Percentiles rank a stretch among this genome's conserved stretches.
These are phyloP conservation scores for Phytophthora macrochlamydospora DNA, from an alignment of 352 stramenopile species.

Conservation along the genomic window DNA sequence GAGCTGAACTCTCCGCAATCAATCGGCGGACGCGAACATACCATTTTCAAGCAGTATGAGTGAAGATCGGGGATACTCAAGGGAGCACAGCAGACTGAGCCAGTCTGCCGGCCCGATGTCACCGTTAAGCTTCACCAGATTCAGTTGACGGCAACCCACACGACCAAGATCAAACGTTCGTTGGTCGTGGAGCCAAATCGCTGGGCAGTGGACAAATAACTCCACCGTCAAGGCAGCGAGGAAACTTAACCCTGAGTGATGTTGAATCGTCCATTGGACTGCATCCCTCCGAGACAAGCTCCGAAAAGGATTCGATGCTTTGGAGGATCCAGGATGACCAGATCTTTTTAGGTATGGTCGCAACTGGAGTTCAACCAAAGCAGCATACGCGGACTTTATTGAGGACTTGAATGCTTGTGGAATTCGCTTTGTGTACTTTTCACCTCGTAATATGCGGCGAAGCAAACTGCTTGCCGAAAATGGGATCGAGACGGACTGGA, in stretches of 20 bases:
- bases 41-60: slow-evolving; percentile 41
- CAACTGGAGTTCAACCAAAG: slow-evolving; percentile 94
- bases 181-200: slow-evolving; percentile 18
- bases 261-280: slow-evolving; percentile 57
- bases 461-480: slow-evolving; percentile 98
- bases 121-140: slow-evolving; percentile 34
- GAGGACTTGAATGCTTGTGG: slow-evolving; percentile 94
- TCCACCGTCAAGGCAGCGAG: slow-evolving; percentile 27
- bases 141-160: slow-evolving; percentile 30
- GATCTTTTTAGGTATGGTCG: slow-evolving; percentile 98
- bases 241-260: slow-evolving; percentile 45
- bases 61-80: slow-evolving; percentile 30
- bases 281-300: slow-evolving; percentile 56
- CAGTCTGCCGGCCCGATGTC: slow-evolving; percentile 24
- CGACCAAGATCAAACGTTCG: slow-evolving; percentile 20
- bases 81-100: slow-evolving; percentile 19
- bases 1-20: slow-evolving; percentile 52
- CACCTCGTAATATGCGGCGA: slow-evolving; percentile 97
- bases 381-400: slow-evolving; percentile 95
- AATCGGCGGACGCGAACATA: slow-evolving; percentile 22
- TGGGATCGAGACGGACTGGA: slow-evolving; percentile 99
- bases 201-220: slow-evolving; percentile 35
- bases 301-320: slow-evolving; percentile 65
- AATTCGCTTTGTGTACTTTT: slow-evolving; percentile 99
- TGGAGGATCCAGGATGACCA: slow-evolving; percentile 94